Evolutionary conservation across 140 eudicot species (phyloP).

Genomic region (Ambrosia hybrid): DNA sequence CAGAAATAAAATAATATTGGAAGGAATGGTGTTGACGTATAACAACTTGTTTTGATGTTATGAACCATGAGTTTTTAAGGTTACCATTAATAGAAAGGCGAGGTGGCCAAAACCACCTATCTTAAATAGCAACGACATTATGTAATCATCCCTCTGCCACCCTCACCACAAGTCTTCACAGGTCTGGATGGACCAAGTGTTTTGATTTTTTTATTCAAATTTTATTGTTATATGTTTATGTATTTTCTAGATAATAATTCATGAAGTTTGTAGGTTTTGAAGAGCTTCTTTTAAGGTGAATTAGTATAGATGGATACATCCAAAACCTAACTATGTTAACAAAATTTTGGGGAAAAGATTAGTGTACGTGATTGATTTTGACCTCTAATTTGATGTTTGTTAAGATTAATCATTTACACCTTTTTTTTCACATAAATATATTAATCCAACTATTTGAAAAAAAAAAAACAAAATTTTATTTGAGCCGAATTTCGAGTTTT

Average conservation of each 20-base stretch:
- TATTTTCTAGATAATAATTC: neutral
- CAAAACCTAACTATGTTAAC: too few species aligned
- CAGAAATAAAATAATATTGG: conserved; percentile 8
- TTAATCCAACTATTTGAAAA: too few species aligned
- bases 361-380: too few species aligned
- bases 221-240: neutral
- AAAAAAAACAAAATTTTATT: too few species aligned
- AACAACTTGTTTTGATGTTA: conserved; percentile 27
- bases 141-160: conserved; percentile 28
- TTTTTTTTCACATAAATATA: too few species aligned
- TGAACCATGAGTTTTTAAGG: conserved; percentile 29
- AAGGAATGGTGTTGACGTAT: conserved; percentile 42
- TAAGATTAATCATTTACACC: too few species aligned
- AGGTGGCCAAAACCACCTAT: neutral
- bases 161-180: conserved; percentile 23
- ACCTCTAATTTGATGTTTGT: too few species aligned
- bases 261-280: neutral
- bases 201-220: neutral
- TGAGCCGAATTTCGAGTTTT: too few species aligned
- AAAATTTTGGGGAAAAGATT: too few species aligned
- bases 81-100: conserved; percentile 20
- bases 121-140: conserved; percentile 25
- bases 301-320: too few species aligned
- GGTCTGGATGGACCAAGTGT: neutral
- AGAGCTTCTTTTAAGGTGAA: neutral